Evolutionary conservation across 768 basidiomycete genomes (phyloP), one percentile per base, ranked within the genome.

Genomic region (Boletales sp.): DNA sequence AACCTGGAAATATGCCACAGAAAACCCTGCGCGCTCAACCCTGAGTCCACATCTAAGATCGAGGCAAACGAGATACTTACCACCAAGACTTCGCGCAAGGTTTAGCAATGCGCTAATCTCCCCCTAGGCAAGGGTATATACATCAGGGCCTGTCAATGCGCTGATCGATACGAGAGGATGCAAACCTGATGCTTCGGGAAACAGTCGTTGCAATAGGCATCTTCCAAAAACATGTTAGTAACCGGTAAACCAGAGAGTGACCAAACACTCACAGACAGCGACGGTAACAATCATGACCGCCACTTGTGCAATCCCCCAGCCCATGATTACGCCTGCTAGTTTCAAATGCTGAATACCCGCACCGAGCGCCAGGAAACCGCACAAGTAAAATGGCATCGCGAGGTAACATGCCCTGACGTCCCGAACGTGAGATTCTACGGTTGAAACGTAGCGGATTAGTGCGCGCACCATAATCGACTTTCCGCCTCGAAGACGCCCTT

Each of bases 401-500:
- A 72, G 8, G 50, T 75, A 77, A 44, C 66, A 69, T 29, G 67
- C 58, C 70, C 69, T 72, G 32, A 34, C 3, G 5, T 27, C 32
- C 24, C 38, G 8, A 27, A 18, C 27, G 19, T 35, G 32, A 47
- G 24, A 24, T 5, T 30, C 37, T 6, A 38, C 11, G 3, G 9
- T 34, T n/a, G 18, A 2, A 11, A 12, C 17, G 14, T 15, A n/a
- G 29, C 5, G 24, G 24, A 5, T 24, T 17, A 10, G 34, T 39
- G 10, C 9, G 64, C 69, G 27, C 34, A 70, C 73, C 73, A 75
- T 18, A 76, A 45, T 13, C 74, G 70, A 51, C 54, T 72, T 61
- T 83, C 81, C 3, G 81, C 75, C 47, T 74, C 72, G 61, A 82
- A 81, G 38, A 82, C 72, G 43, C 81, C 81, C 0, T 63, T 54